phyloP scores from a whole-genome alignment of 2,329 filamentous ascomycete species.

The Chaetomium globosum region DNA sequence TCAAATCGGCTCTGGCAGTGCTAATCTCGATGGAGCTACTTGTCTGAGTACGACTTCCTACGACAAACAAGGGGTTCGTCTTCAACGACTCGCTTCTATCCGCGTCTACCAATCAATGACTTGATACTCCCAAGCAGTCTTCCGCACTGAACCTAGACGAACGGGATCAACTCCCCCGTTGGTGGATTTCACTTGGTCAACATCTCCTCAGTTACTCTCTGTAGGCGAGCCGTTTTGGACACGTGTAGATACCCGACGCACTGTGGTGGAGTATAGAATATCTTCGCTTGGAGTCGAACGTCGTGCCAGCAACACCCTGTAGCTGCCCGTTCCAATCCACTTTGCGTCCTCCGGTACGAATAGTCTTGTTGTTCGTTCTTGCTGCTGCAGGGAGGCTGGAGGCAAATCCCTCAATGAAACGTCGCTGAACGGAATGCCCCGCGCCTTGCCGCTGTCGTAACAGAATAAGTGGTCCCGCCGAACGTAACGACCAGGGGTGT shows the following conservation, averaged over 20 bases:
- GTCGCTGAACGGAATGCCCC: not conserved
- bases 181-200: not conserved
- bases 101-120: not conserved
- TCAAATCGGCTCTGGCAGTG: not conserved
- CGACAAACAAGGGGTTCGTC: not conserved
- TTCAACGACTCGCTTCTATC: not conserved
- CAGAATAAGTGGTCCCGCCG: not conserved
- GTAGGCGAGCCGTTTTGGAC: not conserved
- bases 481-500: not conserved
- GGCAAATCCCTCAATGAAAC: constrained; percentile 2
- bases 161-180: not conserved
- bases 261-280: not conserved
- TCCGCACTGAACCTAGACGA: not conserved
- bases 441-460: constrained; percentile 8
- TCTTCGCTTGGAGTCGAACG: not conserved
- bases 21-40: not conserved
- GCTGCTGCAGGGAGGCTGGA: not conserved
- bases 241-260: not conserved
- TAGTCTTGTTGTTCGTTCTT: not conserved
- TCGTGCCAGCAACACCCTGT: not conserved
- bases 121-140: not conserved
- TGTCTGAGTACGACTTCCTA: not conserved
- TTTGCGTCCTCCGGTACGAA: not conserved
- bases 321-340: not conserved
- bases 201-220: not conserved